Conservation (phyloP, 2,329 filamentous ascomycete genomes). For the Capronia americana region DNA sequence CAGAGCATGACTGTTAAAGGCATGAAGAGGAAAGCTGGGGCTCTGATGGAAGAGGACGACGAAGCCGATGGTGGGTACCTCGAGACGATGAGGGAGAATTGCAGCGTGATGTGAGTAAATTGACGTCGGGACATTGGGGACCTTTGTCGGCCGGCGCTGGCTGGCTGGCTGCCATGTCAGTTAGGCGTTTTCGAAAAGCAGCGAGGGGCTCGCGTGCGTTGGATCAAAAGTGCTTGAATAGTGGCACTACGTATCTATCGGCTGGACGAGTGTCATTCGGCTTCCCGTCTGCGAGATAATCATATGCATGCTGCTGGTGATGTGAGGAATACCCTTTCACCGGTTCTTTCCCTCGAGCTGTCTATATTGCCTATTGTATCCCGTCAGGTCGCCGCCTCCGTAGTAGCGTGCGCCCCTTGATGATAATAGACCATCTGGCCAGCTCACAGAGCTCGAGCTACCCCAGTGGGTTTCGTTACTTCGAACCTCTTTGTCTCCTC, state of each 20-base stretch:
- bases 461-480: neutral
- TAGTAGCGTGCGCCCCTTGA: neutral
- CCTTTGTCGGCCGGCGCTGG: neutral
- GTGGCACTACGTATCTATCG: neutral
- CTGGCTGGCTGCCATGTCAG: neutral
- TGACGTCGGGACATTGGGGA: neutral
- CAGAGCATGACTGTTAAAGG: constrained; percentile 81
- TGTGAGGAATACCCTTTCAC: neutral
- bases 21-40: constrained; percentile 64
- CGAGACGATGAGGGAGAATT: constrained; percentile 49
- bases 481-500: neutral
- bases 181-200: neutral
- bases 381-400: neutral
- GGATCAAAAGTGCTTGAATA: neutral
- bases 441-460: neutral
- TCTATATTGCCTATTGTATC: neutral
- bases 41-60: constrained; percentile 43
- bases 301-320: neutral
- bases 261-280: neutral
- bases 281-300: neutral
- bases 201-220: neutral
- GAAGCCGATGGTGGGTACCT: constrained; percentile 40
- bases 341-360: neutral
- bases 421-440: neutral
- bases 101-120: constrained; percentile 46